Percentiles rank a stretch among this genome's conserved stretches.
phyloP scores from a whole-genome alignment of 192 early-diverging fungal species.

The Linnemannia exigua region DNA sequence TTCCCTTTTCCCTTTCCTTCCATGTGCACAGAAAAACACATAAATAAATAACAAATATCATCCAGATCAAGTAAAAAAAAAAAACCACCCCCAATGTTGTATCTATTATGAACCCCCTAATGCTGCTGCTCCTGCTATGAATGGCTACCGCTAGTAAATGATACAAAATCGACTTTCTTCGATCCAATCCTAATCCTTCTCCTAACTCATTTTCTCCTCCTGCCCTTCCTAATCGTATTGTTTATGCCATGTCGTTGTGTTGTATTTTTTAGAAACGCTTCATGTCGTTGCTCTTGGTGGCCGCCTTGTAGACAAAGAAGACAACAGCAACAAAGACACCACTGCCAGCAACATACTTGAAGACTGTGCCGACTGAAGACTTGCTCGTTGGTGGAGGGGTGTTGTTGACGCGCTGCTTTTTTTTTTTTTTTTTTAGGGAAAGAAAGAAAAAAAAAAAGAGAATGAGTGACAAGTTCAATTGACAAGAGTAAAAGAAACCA shows the following conservation, averaged over 20 bases:
- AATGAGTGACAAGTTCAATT: neutral
- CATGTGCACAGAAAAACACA: neutral
- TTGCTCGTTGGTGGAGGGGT: conserved; percentile 33
- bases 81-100: too few relatives aligned
- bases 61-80: neutral
- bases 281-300: conserved; percentile 39
- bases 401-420: conserved; percentile 27
- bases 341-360: conserved; percentile 29
- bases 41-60: neutral
- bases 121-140: too few relatives aligned
- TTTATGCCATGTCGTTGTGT: too few relatives aligned
- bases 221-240: too few relatives aligned
- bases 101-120: too few relatives aligned
- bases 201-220: too few relatives aligned
- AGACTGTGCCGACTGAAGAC: conserved; percentile 17
- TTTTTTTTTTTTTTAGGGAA: neutral
- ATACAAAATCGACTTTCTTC: too few relatives aligned
- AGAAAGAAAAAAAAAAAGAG: neutral
- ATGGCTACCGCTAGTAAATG: too few relatives aligned
- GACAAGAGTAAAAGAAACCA: too few relatives aligned
- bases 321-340: conserved; percentile 38
- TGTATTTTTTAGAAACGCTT: conserved; percentile 46
- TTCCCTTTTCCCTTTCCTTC: neutral
- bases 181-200: too few relatives aligned
- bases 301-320: conserved; percentile 26